phyloP scores from a whole-genome alignment of 202 grass and related monocot genomes.

The Alloteropsis angusta region DNA sequence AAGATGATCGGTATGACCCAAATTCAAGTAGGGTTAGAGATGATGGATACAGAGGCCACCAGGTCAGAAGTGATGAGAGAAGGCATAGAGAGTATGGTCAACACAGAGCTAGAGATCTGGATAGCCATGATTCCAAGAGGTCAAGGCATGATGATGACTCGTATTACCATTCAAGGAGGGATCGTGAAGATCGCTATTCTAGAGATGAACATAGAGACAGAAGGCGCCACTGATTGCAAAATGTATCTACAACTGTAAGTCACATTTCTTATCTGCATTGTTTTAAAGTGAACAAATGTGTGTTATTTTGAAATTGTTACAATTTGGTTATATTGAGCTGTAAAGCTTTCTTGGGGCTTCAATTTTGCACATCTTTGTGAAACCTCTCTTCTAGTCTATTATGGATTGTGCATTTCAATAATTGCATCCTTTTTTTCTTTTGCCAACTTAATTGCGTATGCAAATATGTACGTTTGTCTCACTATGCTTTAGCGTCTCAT shows the following conservation, averaged over 20 bases:
- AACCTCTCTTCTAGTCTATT: neutral
- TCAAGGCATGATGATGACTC: constrained; percentile 37
- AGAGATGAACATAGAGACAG: constrained; percentile 55
- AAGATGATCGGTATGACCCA: constrained; percentile 35
- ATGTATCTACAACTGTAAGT: constrained; percentile 24
- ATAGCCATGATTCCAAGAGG: constrained; percentile 34
- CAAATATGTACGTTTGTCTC: neutral
- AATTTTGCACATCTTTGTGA: neutral
- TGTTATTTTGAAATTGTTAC: neutral
- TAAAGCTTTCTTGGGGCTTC: neutral
- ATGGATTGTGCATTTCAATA: neutral
- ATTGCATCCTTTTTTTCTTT: neutral
- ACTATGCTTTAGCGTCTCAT: neutral
- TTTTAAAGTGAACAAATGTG: neutral
- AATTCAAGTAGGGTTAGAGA: constrained; percentile 29
- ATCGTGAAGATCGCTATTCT: constrained; percentile 35
- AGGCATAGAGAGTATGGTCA: constrained; percentile 8
- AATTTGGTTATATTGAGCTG: neutral
- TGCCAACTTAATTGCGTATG: neutral
- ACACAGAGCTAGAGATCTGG: constrained; percentile 23
- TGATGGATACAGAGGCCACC: constrained; percentile 12
- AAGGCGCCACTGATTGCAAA: constrained; percentile 25
- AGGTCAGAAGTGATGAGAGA: constrained; percentile 27
- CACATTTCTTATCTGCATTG: neutral
- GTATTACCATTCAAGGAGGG: constrained; percentile 33